Evolutionary conservation across 331 rosid species (phyloP), one percentile per base, ranked within the genome.

Genomic region (Malus hybrid): DNA sequence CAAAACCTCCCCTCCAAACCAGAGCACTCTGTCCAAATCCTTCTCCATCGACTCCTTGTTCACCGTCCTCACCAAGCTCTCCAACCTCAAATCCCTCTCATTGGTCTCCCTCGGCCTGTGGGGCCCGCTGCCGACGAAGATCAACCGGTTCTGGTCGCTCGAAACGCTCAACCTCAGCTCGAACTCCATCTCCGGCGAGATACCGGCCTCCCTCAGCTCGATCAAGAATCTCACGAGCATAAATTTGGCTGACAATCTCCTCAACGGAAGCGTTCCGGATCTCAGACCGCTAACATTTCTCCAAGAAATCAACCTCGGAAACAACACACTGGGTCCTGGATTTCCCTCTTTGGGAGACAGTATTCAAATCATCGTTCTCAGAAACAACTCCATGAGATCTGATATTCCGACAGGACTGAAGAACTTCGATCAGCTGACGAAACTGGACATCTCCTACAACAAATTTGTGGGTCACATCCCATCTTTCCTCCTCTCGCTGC

Each of bases 81-180:
- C 97, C 62, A 81, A 80, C 36, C 64, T 94, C 81, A 85, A 78
- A 78, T 86, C 80, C 12, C 44, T 94, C 75, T 87, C 91, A 22
- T 76, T 94, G 36, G 90, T 86, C 5, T 91, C 90, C 2, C 63
- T 94, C 61, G 97, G 98, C 24, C 42, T 94, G 69, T 91, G 98
- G 97, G 98, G 98, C 60, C 95, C 91, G 16, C 63, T 94, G 9
- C 96, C 98, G 9, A 69, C 81, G 39, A 88, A 91, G 83, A 82
- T 94, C 69, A 78, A 69, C 15, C 64, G 95, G 76, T 80, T 90
- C 8, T 34, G 79, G 80, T 82, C 87, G 4, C 89, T 94, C 19
- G 92, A 91, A 65, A 82, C 72, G 71, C 75, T 94, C 8, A 90
- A 94, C 74, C 14, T 94, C 6, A 86, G 90, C 84, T 91, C 96